Evolutionary conservation across 2,329 filamentous ascomycete genomes (phyloP), one percentile per base, ranked within the genome.

Genomic region (Microcera coccophila): DNA sequence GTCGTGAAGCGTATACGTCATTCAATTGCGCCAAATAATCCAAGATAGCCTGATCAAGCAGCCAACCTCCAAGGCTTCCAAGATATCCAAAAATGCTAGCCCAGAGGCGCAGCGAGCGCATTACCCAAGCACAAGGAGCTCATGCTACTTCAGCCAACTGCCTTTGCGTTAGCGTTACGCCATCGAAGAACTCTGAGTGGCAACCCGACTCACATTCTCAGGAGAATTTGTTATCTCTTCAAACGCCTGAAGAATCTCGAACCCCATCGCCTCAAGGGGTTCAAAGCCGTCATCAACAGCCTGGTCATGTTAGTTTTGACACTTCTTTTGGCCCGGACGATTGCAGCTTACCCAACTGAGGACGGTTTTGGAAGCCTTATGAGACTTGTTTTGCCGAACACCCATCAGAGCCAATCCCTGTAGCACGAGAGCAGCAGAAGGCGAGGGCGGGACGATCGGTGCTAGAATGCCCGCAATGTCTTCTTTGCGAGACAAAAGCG

Each of bases 381-480:
- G 80, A 54, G 79, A 79, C 64, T 90, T 91, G 63, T 89, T 86
- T 66, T 93, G 88, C 44, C 86, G 79, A 57, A 93, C 81, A 1
- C 86, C 87, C 68, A 95, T 80, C 48, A 94, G 67, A 12, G 88
- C 85, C 50, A 95, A 67, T 0, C 88, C 88, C 66, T 94, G 88
- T 12, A 81, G 58, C 45, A 91, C 74, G 21, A 93, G 65, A 0
- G 77, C 82, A 20, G 84, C 80, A 58, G 87, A 85, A 1, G 81
- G 75, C 2, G 78, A 76, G 0, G 84, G 75, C 2, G 84, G 82
- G 35, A 93, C 85, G 10, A 93, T 80, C 0, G 87, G 87, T 17
- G 85, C 87, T 12, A 90, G 82, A 35, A 95, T 88, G 5, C 88
- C 89, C 4, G 87, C 87, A 4, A 84, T 76, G 3, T 72, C 66